Evolutionary conservation across 2,329 filamentous ascomycete species (phyloP), one percentile per base, ranked within the genome.

Genomic region (Fusarium anguioides): DNA sequence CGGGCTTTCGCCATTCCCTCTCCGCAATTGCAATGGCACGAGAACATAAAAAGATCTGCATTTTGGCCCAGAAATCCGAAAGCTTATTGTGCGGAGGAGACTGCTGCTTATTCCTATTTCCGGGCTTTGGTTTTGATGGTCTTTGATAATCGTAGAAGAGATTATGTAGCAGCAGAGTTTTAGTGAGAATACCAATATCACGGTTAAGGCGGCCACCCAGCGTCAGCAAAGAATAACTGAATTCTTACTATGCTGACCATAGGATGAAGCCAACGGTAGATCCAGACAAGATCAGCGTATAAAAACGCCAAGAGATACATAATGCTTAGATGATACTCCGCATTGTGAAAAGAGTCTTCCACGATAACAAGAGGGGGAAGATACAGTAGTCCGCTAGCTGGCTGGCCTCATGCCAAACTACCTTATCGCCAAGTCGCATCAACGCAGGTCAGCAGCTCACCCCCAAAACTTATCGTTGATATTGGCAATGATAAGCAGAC

Each of bases 381-480:
- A 52, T 45, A n/a, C n/a, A n/a, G n/a, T n/a, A 49, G 31, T 12
- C 14, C 11, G 29, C 56, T 52, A 36, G 23, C 35, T 46, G 21
- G 26, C 55, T 52, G 33, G 36, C 36, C 39, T 42, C 42, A 36
- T 50, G 14, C 37, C 42, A 18, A 47, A 15, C 26, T 31, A 11
- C 23, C 52, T 39, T 55, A 51, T 62, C 37, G 12, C 44, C 21
- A 24, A 36, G 21, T 50, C 40, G 24, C 20, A 36, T 45, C n/a
- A 26, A 17, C 40, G 9, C 10, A 46, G 55, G 56, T 68, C 65
- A 68, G 65, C 65, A 66, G 65, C 55, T 66, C 48, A 59, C 40
- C 41, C 48, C 20, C 11, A 49, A 36, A 24, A n/a, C 24, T 45
- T 47, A 37, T 11, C 18, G 24, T 21, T 24, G 42, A 42, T 36